Evolutionary conservation across 371 early-diverging fungal species (phyloP), one percentile per base, ranked within the genome.

Genomic region (Umbelopsis sp.): DNA sequence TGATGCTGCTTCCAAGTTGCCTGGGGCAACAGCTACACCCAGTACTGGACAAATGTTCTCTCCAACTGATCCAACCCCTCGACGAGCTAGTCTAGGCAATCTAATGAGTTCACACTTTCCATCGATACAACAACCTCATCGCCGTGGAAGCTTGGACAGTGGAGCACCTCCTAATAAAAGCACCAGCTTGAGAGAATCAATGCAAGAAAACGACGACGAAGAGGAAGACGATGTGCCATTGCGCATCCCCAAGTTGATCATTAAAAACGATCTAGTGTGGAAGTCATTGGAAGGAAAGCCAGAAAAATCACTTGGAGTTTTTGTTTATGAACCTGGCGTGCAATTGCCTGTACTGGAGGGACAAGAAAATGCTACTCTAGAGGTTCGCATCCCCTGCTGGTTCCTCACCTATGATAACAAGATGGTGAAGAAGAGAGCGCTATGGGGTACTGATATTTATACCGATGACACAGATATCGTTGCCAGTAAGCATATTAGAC

Each of bases 381-480:
- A 87, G 65, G 80, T 90, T 16, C 84, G 87, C 20, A 70, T 90
- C 16, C 84, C 87, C 4, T 82, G 85, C 14, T 70, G 77, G 10
- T 84, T 83, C 64, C 73, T 90, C 44, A 85, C 83, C 0, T 90
- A 83, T 65, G 76, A 83, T 25, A 88, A 89, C 66, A 38, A 69
- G 4, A 74, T 79, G 63, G 87, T 94, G 12, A 74, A 83, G 65
- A 83, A 79, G 64, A 78, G 84, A 44, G 90, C 91, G 3, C 24
- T 95, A 8, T 95, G 95, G 95, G 95, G 95, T 7, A 94, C 95
- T 1, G 93, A 91, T 66, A 76, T 95, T 20, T 95, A 95, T 71
- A 90, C 93, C 0, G 95, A 95, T 69, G 95, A 95, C 73, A 93
- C 94, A 0, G 95, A 95, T 69, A 80, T 94, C 35, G 93, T 95